phyloP scores from a whole-genome alignment of 2,329 filamentous ascomycete species.

The Penicillium hordei region DNA sequence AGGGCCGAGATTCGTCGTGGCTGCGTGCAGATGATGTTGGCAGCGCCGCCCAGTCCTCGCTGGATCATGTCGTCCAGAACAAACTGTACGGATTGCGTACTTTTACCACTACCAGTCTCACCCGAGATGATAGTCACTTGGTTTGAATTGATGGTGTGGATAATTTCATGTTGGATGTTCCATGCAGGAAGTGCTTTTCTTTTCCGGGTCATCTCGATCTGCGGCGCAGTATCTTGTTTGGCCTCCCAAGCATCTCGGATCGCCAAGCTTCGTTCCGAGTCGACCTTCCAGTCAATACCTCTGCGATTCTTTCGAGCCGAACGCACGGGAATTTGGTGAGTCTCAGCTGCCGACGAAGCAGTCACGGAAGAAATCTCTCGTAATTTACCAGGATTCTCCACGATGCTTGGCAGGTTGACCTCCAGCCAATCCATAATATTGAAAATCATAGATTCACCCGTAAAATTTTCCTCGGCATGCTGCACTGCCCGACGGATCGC shows the following conservation, averaged over 20 bases:
- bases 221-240: slow-evolving; percentile 63
- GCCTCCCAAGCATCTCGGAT: slow-evolving; percentile 64
- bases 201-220: slow-evolving; percentile 72
- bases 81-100: slow-evolving; percentile 95
- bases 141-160: slow-evolving; percentile 70
- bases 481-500: slow-evolving; percentile 74
- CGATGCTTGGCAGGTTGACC: slow-evolving; percentile 74
- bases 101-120: slow-evolving; percentile 95
- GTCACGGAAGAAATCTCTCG: slow-evolving; percentile 80
- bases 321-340: slow-evolving; percentile 28
- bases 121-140: slow-evolving; percentile 96
- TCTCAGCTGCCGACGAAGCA: slow-evolving; percentile 45
- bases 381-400: slow-evolving; percentile 79
- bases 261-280: slow-evolving; percentile 58
- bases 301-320: slow-evolving; percentile 50
- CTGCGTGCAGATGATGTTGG: slow-evolving; percentile 94
- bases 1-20: slow-evolving; percentile 92
- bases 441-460: slow-evolving; percentile 88
- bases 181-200: slow-evolving; percentile 81
- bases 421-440: slow-evolving; percentile 90
- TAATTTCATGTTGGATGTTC: slow-evolving; percentile 74
- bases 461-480: slow-evolving; percentile 67
- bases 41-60: slow-evolving; percentile 69
- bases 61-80: slow-evolving; percentile 86
- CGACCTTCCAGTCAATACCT: slow-evolving; percentile 64